phyloP scores from a whole-genome alignment of 768 basidiomycete species.

The Cantharellus anzutake region DNA sequence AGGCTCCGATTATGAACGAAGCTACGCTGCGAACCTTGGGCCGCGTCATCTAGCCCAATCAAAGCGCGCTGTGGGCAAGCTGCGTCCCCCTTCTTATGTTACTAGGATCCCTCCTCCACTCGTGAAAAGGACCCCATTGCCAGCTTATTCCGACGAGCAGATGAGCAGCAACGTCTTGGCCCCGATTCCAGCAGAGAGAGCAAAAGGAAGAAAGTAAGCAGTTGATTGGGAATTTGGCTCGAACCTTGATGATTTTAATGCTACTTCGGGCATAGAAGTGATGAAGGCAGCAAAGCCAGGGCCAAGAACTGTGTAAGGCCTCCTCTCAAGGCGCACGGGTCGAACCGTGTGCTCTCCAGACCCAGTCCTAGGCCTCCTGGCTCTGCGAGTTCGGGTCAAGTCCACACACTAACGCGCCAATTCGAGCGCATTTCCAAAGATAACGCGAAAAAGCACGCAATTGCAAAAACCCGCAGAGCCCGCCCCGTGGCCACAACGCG shows the following conservation, averaged over 20 bases:
- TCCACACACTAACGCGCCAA: constrained; percentile 75
- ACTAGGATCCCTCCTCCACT: constrained; percentile 3
- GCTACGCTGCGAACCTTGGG: constrained; percentile 85
- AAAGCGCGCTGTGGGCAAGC: not conserved
- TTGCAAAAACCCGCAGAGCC: constrained; percentile 69
- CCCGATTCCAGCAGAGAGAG: too few species aligned
- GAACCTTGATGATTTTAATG: too few species aligned
- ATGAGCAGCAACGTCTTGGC: too few species aligned
- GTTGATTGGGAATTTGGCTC: too few species aligned
- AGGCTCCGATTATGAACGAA: constrained; percentile 71
- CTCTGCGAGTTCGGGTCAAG: constrained; percentile 35
- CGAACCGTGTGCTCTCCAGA: not conserved
- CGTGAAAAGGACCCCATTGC: not conserved
- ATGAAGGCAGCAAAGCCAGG: too few species aligned
- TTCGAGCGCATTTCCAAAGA: constrained; percentile 57
- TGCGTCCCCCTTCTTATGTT: not conserved
- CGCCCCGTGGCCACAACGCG: constrained; percentile 80
- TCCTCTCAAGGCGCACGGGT: too few species aligned
- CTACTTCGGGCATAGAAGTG: too few species aligned
- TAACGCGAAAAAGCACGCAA: constrained; percentile 60
- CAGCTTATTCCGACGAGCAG: too few species aligned
- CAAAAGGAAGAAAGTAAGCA: too few species aligned
- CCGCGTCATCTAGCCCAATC: constrained; percentile 18
- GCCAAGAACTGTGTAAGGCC: too few species aligned
- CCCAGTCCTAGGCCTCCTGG: not conserved